These are phyloP conservation scores for Fusarium sp. DNA, from an alignment of 2,329 filamentous ascomycete species.

Conservation along the genomic window DNA sequence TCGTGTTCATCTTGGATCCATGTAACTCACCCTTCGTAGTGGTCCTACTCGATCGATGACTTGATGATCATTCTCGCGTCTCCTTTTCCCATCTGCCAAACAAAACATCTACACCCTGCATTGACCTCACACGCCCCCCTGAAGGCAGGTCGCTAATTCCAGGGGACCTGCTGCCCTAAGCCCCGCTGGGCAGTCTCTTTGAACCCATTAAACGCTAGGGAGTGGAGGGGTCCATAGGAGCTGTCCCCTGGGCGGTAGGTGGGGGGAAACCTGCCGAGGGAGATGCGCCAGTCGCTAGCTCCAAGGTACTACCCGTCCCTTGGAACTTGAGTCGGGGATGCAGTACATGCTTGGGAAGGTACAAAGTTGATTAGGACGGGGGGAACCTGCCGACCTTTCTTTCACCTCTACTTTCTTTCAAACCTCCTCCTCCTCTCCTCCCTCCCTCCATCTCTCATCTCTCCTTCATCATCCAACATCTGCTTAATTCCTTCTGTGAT, in stretches of 20 bases:
- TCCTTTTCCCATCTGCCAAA: not conserved
- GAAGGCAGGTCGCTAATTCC: slow-evolving; percentile 5
- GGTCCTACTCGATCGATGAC: not conserved
- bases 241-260: slow-evolving; percentile 1
- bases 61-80: not conserved
- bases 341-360: not conserved
- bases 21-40: not conserved
- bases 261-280: not conserved
- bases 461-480: not conserved
- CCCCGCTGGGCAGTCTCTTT: slow-evolving; percentile 3
- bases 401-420: not conserved
- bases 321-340: slow-evolving; percentile 10
- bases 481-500: not conserved
- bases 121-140: not conserved
- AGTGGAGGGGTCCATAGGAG: not conserved
- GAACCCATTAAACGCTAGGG: not conserved
- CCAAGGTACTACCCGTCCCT: slow-evolving; percentile 14
- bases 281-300: slow-evolving; percentile 9
- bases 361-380: not conserved
- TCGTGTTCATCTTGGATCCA: not conserved
- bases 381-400: not conserved
- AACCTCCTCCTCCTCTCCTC: not conserved
- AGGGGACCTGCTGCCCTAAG: slow-evolving; percentile 11
- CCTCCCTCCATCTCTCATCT: not conserved
- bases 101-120: not conserved